Conservation (phyloP, 495 filamentous ascomycete species). For the Aeminium ludgeri region DNA sequence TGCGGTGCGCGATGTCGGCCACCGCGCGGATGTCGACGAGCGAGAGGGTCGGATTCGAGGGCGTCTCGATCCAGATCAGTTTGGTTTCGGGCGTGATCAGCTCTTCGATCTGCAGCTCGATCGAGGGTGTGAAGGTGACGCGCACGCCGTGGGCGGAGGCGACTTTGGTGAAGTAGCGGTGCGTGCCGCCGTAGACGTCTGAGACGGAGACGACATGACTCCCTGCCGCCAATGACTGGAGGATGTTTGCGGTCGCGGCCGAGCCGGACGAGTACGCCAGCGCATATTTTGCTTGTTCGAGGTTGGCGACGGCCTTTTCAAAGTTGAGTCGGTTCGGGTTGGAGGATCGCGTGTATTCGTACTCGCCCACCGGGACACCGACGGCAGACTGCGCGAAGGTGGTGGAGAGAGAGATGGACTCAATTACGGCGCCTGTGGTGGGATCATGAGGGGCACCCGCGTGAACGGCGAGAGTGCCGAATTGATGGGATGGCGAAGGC, state of each 20-base stretch:
- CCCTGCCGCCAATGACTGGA: conserved; percentile 81
- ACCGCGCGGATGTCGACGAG: conserved; percentile 85
- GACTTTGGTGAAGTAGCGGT: conserved; percentile 97
- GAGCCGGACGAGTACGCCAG: conserved; percentile 92
- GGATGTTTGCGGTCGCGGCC: conserved; percentile 78
- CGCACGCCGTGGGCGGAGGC: conserved; percentile 84
- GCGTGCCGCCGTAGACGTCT: conserved; percentile 94
- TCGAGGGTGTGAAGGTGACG: conserved; percentile 80
- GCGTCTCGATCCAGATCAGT: conserved; percentile 92
- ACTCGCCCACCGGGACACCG: conserved; percentile 65
- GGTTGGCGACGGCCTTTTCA: conserved; percentile 72
- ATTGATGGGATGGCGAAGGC: conserved; percentile 46
- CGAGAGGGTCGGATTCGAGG: conserved; percentile 81
- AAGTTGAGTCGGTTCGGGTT: conserved; percentile 93
- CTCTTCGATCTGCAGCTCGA: conserved; percentile 69
- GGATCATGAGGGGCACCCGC: conserved; percentile 82
- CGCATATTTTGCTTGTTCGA: conserved; percentile 84
- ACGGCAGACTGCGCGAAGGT: conserved; percentile 79
- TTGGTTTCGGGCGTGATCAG: conserved; percentile 83
- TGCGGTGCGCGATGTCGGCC: conserved; percentile 61
- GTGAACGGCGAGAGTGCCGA: conserved; percentile 89
- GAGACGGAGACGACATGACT: conserved; percentile 92
- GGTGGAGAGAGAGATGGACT: conserved; percentile 85
- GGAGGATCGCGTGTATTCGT: conserved; percentile 80
- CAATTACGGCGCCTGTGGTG: conserved; percentile 83